These are phyloP conservation scores for Chenopodium album DNA, from an alignment of 148 eudicot species.

Conservation along the genomic window DNA sequence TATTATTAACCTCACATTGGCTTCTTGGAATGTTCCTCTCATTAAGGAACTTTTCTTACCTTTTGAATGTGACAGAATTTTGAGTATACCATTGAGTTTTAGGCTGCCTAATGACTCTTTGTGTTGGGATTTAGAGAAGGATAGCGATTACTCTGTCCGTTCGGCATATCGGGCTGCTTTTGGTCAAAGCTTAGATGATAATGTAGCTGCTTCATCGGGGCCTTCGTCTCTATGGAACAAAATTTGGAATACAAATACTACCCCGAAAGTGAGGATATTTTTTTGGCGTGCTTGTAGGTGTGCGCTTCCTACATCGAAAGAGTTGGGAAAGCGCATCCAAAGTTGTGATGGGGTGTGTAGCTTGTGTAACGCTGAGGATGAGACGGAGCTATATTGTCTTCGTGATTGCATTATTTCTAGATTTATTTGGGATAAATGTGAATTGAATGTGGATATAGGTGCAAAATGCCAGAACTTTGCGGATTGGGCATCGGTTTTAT, in stretches of 20 bases:
- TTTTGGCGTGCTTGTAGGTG: background rate
- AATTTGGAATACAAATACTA: background rate
- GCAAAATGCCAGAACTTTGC: too few species aligned
- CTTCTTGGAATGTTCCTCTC: background rate
- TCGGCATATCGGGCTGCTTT: background rate
- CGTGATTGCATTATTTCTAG: too few species aligned
- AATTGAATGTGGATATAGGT: too few species aligned
- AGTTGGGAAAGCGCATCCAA: too few species aligned
- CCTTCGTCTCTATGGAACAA: background rate
- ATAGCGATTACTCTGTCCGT: background rate
- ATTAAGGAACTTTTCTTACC: background rate
- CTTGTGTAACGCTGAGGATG: too few species aligned
- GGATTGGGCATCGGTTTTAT: too few species aligned
- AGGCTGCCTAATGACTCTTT: background rate
- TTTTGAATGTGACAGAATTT: background rate
- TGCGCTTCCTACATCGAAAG: too few species aligned
- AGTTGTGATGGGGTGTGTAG: too few species aligned
- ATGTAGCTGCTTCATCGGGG: background rate
- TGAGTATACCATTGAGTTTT: background rate
- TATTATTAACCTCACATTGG: background rate
- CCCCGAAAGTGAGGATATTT: background rate
- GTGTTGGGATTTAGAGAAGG: background rate
- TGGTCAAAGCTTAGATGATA: background rate
- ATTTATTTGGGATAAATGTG: too few species aligned
- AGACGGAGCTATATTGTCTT: too few species aligned